Evolutionary conservation across 768 basidiomycete genomes (phyloP).

Genomic region (Amanita pseudoporphyria): DNA sequence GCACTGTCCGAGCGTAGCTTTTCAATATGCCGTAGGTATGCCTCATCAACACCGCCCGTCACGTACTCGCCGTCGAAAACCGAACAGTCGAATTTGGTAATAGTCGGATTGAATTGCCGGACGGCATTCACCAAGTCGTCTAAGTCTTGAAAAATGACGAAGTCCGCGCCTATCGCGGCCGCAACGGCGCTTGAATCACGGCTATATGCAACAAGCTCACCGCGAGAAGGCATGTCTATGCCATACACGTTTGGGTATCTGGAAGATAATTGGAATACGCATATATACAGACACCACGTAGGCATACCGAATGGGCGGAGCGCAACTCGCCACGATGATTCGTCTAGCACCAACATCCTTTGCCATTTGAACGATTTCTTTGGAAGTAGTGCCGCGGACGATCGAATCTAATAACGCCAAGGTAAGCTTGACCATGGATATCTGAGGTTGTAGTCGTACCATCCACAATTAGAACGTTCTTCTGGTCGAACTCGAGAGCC

Average conservation of each 20-base stretch:
- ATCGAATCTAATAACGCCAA: conserved; percentile 67
- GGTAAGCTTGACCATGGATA: background rate
- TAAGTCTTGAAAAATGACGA: conserved; percentile 92
- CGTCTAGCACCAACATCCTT: conserved; percentile 97
- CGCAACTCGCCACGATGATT: conserved; percentile 94
- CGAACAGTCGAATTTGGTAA: conserved; percentile 86
- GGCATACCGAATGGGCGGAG: conserved; percentile 83
- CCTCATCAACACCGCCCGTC: conserved; percentile 84
- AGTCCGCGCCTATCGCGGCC: conserved; percentile 81
- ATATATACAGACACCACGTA: background rate
- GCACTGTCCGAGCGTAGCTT: conserved; percentile 73
- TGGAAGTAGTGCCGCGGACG: conserved; percentile 96
- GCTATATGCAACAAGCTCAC: conserved; percentile 82
- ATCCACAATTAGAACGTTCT: conserved; percentile 93
- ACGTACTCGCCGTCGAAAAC: conserved; percentile 97
- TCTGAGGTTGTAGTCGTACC: conserved; percentile 36
- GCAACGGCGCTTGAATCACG: conserved; percentile 69
- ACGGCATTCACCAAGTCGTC: conserved; percentile 82
- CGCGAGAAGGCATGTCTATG: conserved; percentile 98
- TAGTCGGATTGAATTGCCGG: conserved; percentile 68
- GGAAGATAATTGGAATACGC: conserved; percentile 1
- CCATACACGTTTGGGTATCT: conserved; percentile 95
- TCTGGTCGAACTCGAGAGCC: conserved; percentile 90
- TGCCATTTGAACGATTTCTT: conserved; percentile 98
- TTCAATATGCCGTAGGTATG: conserved; percentile 71